These are phyloP conservation scores for Thermochaetoides thermophila DNA, from an alignment of 495 filamentous ascomycete genomes.

Conservation along the genomic window DNA sequence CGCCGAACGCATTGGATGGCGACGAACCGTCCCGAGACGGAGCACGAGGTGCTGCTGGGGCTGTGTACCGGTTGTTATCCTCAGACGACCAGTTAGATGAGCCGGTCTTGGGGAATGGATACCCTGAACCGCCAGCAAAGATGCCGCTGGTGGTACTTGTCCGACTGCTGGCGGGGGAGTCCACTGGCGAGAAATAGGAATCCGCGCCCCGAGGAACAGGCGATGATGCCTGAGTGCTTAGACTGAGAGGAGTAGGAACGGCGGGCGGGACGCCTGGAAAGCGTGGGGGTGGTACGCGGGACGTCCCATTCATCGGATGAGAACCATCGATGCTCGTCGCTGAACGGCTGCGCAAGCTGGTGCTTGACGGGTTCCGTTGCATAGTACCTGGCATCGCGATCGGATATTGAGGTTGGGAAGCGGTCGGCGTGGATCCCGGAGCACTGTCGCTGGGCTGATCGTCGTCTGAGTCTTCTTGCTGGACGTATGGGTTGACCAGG, in stretches of 20 bases:
- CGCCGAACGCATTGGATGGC: slow-evolving; percentile 40
- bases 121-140: slow-evolving; percentile 48
- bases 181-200: slow-evolving; percentile 87
- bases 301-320: slow-evolving; percentile 31
- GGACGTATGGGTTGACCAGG: slow-evolving; percentile 65
- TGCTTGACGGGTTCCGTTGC: slow-evolving; percentile 66
- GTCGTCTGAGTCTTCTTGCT: slow-evolving; percentile 70
- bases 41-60: slow-evolving; percentile 67
- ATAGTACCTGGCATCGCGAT: slow-evolving; percentile 28
- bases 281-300: slow-evolving; percentile 45
- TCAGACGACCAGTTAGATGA: slow-evolving; percentile 48
- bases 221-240: slow-evolving; percentile 32
- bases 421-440: slow-evolving; percentile 4
- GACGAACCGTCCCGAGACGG: slow-evolving; percentile 63
- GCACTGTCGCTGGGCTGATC: slow-evolving; percentile 27
- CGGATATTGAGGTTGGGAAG: slow-evolving; percentile 8
- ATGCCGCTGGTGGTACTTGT: slow-evolving; percentile 47
- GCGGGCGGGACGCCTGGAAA: slow-evolving; percentile 48
- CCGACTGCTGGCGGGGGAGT: slow-evolving; percentile 70
- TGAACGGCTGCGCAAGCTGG: slow-evolving; percentile 66
- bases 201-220: slow-evolving; percentile 38
- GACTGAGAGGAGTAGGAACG: slow-evolving; percentile 68
- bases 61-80: slow-evolving; percentile 67
- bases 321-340: slow-evolving; percentile 60
- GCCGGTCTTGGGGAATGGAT: slow-evolving; percentile 67